phyloP scores from a whole-genome alignment of 2,329 filamentous ascomycete species.

The Verticillium longisporum region DNA sequence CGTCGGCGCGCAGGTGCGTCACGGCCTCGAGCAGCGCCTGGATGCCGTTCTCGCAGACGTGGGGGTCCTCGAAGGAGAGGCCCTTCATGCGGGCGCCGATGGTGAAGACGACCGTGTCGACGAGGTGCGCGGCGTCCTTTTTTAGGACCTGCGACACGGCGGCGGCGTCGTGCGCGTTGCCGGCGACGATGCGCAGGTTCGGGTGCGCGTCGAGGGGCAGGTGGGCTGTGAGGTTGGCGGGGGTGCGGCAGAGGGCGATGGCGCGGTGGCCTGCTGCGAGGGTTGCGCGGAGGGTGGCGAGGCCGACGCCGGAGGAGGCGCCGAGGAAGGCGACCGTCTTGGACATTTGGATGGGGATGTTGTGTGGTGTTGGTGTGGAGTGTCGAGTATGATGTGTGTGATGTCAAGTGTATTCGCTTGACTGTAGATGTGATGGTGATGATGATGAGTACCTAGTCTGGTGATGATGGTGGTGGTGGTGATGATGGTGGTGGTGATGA shows the following conservation, averaged over 20 bases:
- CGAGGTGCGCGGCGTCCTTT: slow-evolving; percentile 21
- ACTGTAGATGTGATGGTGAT: neutral
- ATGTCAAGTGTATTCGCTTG: neutral
- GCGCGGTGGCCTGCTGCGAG: slow-evolving; percentile 39
- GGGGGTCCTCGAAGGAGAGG: slow-evolving; percentile 33
- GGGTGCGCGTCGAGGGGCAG: slow-evolving; percentile 21
- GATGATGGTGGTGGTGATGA: no score
- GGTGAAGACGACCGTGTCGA: slow-evolving; percentile 39
- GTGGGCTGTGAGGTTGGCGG: slow-evolving; percentile 35
- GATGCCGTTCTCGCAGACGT: slow-evolving; percentile 40
- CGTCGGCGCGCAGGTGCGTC: slow-evolving; percentile 16
- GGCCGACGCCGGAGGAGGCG: slow-evolving; percentile 42
- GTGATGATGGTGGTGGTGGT: no score
- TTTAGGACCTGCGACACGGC: slow-evolving; percentile 29
- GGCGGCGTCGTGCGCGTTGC: slow-evolving; percentile 36
- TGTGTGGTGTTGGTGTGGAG: neutral
- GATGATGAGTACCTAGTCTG: no score
- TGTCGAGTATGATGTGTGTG: neutral
- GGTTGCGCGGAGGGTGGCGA: slow-evolving; percentile 35
- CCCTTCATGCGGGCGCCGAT: slow-evolving; percentile 33
- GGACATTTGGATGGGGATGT: neutral
- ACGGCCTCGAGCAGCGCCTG: slow-evolving; percentile 33
- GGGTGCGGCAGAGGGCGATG: slow-evolving; percentile 41
- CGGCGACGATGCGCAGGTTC: slow-evolving; percentile 36
- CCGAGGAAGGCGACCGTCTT: slow-evolving; percentile 46